These are phyloP conservation scores for Euphorbia corollata DNA, from an alignment of 441 rosid species.

Conservation along the genomic window DNA sequence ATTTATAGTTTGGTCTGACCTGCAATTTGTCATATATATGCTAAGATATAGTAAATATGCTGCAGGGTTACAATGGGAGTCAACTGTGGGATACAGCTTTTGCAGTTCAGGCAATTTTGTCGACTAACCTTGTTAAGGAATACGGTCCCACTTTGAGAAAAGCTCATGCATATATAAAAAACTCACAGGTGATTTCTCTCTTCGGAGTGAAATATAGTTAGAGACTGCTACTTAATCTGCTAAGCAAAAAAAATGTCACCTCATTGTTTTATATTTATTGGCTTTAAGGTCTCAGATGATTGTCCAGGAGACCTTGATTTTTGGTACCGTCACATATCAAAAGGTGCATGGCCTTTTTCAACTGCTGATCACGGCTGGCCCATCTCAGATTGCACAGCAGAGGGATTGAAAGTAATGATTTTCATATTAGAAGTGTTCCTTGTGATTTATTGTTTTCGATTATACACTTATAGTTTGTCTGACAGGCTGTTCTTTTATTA, in stretches of 20 bases:
- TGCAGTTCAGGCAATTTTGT: constrained; percentile 72
- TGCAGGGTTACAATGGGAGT: constrained; percentile 95
- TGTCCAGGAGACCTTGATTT: constrained; percentile 70
- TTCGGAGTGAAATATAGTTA: constrained; percentile 15
- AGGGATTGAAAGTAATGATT: constrained; percentile 72
- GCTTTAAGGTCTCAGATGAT: constrained; percentile 60
- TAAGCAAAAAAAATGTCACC: constrained; percentile 3
- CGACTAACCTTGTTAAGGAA: constrained; percentile 62
- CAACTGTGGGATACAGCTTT: constrained; percentile 93
- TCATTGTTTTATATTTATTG: constrained; percentile 18
- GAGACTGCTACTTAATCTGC: constrained; percentile 3
- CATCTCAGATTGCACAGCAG: constrained; percentile 94
- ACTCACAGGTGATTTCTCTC: constrained; percentile 56
- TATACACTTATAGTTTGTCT: constrained; percentile 17
- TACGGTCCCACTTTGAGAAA: constrained; percentile 54
- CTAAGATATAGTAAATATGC: not conserved
- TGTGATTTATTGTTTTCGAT: constrained; percentile 17
- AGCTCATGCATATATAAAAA: constrained; percentile 60
- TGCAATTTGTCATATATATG: constrained; percentile 1
- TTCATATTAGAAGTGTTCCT: constrained; percentile 14
- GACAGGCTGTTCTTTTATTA: constrained; percentile 60
- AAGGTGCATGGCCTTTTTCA: constrained; percentile 98
- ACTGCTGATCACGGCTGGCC: constrained; percentile 97
- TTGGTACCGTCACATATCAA: constrained; percentile 95
- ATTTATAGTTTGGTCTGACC: not conserved